A percentile compares a stretch with the other conserved stretches of the same genome.
These are phyloP conservation scores for Candida ponderosae DNA, from an alignment of 805 yeast species.

Conservation along the genomic window DNA sequence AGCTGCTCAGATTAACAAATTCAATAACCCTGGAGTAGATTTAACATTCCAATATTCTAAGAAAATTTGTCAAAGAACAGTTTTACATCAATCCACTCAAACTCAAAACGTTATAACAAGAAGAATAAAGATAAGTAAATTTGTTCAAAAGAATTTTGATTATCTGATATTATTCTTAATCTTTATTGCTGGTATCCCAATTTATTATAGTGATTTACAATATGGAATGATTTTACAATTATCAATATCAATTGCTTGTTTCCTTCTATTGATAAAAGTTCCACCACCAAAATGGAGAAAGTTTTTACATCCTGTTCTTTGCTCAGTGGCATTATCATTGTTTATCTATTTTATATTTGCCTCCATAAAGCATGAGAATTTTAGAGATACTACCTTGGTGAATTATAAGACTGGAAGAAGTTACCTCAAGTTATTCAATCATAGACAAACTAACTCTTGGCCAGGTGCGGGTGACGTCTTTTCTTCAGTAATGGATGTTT, in stretches of 20 bases:
- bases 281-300: conserved; percentile 40
- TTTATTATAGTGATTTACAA: conserved; percentile 44
- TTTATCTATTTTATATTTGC: conserved; percentile 55
- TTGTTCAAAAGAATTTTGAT: conserved; percentile 41
- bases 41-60: neutral
- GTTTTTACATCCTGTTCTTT: conserved; percentile 63
- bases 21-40: conserved; percentile 2
- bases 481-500: conserved; percentile 62
- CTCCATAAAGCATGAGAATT: conserved; percentile 40
- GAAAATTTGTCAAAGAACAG: conserved; percentile 14
- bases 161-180: conserved; percentile 41
- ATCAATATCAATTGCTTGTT: conserved; percentile 50
- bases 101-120: conserved; percentile 10
- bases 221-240: conserved; percentile 57
- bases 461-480: conserved; percentile 84
- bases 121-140: conserved; percentile 24
- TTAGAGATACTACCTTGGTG: conserved; percentile 36
- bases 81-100: conserved; percentile 8
- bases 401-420: conserved; percentile 64
- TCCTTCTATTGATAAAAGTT: conserved; percentile 35
- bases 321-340: conserved; percentile 58
- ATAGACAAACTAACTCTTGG: conserved; percentile 24
- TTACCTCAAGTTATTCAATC: conserved; percentile 50
- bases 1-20: conserved; percentile 1
- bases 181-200: conserved; percentile 48